These are phyloP conservation scores for Metschnikowia similis DNA, from an alignment of 805 yeast genomes.

Conservation along the genomic window DNA sequence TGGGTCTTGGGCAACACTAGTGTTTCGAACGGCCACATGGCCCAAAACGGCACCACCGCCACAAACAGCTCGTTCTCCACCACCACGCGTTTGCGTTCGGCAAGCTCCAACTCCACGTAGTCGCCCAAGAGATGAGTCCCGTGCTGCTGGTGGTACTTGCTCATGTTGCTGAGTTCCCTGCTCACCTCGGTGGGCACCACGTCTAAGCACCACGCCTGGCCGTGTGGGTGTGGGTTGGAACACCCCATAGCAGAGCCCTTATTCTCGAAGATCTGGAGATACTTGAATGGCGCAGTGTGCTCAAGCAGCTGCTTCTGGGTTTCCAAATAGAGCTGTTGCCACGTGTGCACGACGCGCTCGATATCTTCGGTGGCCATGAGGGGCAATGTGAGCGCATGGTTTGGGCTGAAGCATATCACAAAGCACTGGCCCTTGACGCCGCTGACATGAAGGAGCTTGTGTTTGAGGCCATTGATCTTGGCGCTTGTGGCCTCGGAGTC, in stretches of 20 bases:
- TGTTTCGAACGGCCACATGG: conserved; percentile 78
- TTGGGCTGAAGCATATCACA: conserved; percentile 70
- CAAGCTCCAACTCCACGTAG: conserved; percentile 53
- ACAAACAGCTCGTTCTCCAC: conserved; percentile 58
- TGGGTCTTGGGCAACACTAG: conserved; percentile 56
- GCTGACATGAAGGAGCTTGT: conserved; percentile 47
- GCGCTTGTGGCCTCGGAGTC: no score
- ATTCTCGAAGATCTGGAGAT: conserved; percentile 71
- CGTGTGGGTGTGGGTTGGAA: conserved; percentile 79
- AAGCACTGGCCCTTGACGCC: conserved; percentile 65
- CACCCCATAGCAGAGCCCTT: conserved; percentile 82
- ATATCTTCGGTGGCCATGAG: conserved; percentile 48
- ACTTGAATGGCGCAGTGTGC: conserved; percentile 46
- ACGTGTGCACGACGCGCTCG: conserved; percentile 49
- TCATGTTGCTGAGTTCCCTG: conserved; percentile 51
- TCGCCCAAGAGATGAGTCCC: conserved; percentile 55
- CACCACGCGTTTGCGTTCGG: conserved; percentile 50
- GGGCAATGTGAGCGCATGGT: conserved; percentile 64
- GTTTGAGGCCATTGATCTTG: conserved; percentile 22
- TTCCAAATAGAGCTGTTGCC: conserved; percentile 51
- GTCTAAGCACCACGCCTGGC: conserved; percentile 75
- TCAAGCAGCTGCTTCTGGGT: conserved; percentile 35
- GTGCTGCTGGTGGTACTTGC: conserved; percentile 38
- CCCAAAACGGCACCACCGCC: conserved; percentile 78
- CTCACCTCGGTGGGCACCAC: conserved; percentile 63